Evolutionary conservation across 202 grass and related monocot species (phyloP).

Genomic region (Panicum virgatum): DNA sequence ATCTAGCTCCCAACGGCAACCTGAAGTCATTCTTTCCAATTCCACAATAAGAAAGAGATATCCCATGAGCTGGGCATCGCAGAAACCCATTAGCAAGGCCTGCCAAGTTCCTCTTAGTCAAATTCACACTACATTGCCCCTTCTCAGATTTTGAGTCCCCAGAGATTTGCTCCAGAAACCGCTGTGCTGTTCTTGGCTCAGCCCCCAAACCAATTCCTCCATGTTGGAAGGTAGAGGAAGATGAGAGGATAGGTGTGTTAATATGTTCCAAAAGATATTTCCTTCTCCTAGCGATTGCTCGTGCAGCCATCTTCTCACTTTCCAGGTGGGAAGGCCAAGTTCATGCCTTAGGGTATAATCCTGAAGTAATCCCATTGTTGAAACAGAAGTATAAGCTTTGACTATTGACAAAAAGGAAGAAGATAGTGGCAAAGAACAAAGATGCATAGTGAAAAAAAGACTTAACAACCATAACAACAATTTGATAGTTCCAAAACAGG

Average conservation of each 20-base stretch:
- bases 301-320: constrained; percentile 80
- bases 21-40: constrained; percentile 52
- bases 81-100: constrained; percentile 44
- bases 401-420: background rate
- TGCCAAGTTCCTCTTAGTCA: constrained; percentile 49
- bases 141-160: constrained; percentile 45
- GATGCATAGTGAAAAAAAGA: constrained; percentile 18
- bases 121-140: constrained; percentile 43
- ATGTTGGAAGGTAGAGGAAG: constrained; percentile 56
- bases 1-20: constrained; percentile 65
- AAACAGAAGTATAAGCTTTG: constrained; percentile 7
- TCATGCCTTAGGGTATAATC: constrained; percentile 64
- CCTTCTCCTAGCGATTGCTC: constrained; percentile 73
- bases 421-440: constrained; percentile 28
- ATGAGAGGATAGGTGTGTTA: constrained; percentile 40
- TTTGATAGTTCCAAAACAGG: background rate
- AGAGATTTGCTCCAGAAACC: constrained; percentile 37
- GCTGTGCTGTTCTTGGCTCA: constrained; percentile 43
- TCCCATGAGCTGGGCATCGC: constrained; percentile 35
- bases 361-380: constrained; percentile 47
- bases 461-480: background rate
- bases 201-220: constrained; percentile 42
- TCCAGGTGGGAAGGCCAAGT: constrained; percentile 41
- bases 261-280: constrained; percentile 61
- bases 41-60: constrained; percentile 38